Evolutionary conservation across 139 green algal species (phyloP), one percentile per base, ranked within the genome.

Genomic region (Tetradesmus lagerheimii): DNA sequence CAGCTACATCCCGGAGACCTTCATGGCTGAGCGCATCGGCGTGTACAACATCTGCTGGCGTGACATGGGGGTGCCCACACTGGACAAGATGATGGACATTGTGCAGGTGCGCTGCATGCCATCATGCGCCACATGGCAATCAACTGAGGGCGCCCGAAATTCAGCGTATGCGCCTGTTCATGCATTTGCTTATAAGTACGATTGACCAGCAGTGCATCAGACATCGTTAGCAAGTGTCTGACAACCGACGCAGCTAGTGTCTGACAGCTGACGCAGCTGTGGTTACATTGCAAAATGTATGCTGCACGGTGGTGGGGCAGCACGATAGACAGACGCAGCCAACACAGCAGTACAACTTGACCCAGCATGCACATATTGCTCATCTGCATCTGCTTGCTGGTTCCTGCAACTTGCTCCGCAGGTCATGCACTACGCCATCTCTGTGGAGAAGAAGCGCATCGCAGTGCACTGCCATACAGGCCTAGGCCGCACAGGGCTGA

Each of bases 401-500:
- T 67, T 45, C 20, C 0, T 4, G n/a, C 41, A 37, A 27, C 23
- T 0, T n/a, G 18, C 15, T 2, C 27, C 34, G 45, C 88, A 96
- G 94, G 92, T 96, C 8, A 96, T 97, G 93, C 89, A 94, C 9
- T 91, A 95, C 84, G 90, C 92, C 18, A 92, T 83, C 0, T 47
- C 35, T 8, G 89, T 92, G 31, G 91, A 96, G 89, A 38, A 71
- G 27, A 92, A 87, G 53, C 94, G 93, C 75, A 85, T 97, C 1
- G 93, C 92, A 31, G 93, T 97, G 71, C 95, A 97, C 84, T 96
- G 95, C 85, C 95, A 97, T 82, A 94, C 95, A 3, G 95, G 95
- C 23, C 89, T 97, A 47, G 95, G 95, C 2, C 93, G 95, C 45
- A 97, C 95, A 35, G 95, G 94, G 31, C 92, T 96, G 27, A 91